These are phyloP conservation scores for Ilyonectria mors-panacis DNA, from an alignment of 2,329 filamentous ascomycete genomes.

Conservation along the genomic window DNA sequence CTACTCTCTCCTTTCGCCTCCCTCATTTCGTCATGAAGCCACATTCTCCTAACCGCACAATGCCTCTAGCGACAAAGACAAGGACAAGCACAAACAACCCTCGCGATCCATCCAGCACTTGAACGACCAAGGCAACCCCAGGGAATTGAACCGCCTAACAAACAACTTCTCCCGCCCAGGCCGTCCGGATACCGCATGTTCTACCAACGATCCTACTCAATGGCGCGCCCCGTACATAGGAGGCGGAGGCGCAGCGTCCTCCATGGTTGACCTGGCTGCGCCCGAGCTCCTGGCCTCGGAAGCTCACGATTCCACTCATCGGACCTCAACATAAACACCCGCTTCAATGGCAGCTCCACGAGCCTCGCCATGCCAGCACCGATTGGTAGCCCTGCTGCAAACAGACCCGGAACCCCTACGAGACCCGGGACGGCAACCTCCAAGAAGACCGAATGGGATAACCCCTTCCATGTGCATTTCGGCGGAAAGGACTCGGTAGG, in stretches of 20 bases:
- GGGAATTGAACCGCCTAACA: conserved; percentile 52
- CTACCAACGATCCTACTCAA: conserved; percentile 46
- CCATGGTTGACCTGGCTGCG: conserved; percentile 61
- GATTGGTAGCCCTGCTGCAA: conserved; percentile 47
- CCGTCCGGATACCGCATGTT: conserved; percentile 60
- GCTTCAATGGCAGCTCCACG: conserved; percentile 54
- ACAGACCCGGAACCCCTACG: conserved; percentile 45
- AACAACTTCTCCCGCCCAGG: conserved; percentile 53
- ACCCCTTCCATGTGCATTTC: conserved; percentile 65
- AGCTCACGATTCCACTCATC: conserved; percentile 53
- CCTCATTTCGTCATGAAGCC: background rate
- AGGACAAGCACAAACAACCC: conserved; percentile 41
- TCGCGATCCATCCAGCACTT: conserved; percentile 35
- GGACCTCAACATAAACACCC: conserved; percentile 56
- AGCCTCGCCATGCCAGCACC: conserved; percentile 54
- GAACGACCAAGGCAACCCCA: conserved; percentile 29
- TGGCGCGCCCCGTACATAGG: conserved; percentile 54
- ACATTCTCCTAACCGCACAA: conserved; percentile 24
- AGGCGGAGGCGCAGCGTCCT: conserved; percentile 55
- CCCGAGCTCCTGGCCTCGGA: conserved; percentile 49
- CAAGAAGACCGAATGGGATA: conserved; percentile 59
- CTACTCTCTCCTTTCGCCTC: background rate
- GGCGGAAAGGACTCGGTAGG: conserved; percentile 48
- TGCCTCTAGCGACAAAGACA: conserved; percentile 42
- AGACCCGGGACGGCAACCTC: conserved; percentile 54